Conservation (phyloP, 1,284 basidiomycete species). For the Ustilago esculenta region DNA sequence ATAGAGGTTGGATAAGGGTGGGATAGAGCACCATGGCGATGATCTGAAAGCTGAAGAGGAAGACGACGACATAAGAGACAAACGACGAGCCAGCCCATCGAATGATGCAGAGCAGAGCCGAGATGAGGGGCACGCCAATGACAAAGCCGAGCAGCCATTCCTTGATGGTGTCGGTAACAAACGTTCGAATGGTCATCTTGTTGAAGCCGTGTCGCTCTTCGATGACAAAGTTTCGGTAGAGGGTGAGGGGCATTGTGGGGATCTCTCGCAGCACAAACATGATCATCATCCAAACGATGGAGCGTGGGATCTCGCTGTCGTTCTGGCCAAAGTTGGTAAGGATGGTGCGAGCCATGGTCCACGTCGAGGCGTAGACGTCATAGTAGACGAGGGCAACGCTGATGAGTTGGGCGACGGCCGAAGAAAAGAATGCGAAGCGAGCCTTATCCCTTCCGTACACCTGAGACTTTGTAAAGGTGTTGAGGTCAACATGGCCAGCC, state of each 20-base stretch:
- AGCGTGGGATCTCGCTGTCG: slow-evolving; percentile 77
- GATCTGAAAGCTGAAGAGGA: slow-evolving; percentile 76
- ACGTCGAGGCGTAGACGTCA: slow-evolving; percentile 82
- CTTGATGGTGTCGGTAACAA: slow-evolving; percentile 80
- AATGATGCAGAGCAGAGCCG: slow-evolving; percentile 87
- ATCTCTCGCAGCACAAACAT: slow-evolving; percentile 65
- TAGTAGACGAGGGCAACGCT: slow-evolving; percentile 79
- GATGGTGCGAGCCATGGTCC: slow-evolving; percentile 74
- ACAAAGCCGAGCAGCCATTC: slow-evolving; percentile 77
- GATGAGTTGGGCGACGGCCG: slow-evolving; percentile 77
- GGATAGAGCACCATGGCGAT: slow-evolving; percentile 68
- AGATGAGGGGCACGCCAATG: slow-evolving; percentile 87
- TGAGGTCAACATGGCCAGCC: slow-evolving; percentile 76
- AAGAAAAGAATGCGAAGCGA: slow-evolving; percentile 79
- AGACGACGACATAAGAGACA: slow-evolving; percentile 61
- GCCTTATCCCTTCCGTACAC: slow-evolving; percentile 91
- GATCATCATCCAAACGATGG: slow-evolving; percentile 75
- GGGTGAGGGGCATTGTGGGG: slow-evolving; percentile 74
- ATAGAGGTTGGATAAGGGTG: slow-evolving; percentile 90
- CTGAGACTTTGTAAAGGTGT: slow-evolving; percentile 88
- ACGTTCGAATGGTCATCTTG: slow-evolving; percentile 80
- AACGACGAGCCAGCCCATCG: slow-evolving; percentile 79
- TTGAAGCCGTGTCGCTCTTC: slow-evolving; percentile 97
- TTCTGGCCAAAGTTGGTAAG: slow-evolving; percentile 33
- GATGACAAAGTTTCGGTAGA: slow-evolving; percentile 90